Percentiles rank a stretch among this genome's conserved stretches.
phyloP scores from a whole-genome alignment of 805 yeast species.

The Ogataea haglerorum region DNA sequence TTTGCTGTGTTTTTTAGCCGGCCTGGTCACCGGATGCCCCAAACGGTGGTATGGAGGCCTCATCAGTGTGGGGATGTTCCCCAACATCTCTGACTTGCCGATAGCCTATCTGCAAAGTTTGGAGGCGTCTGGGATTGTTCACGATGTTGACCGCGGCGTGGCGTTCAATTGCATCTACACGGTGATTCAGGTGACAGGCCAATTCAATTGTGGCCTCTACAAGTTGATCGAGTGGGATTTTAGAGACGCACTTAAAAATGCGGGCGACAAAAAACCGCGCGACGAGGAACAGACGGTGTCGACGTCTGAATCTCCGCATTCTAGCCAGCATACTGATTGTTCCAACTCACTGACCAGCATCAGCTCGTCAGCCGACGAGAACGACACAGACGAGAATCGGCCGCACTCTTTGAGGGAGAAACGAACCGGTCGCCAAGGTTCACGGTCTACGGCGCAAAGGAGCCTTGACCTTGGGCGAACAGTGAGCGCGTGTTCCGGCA shows the following conservation, averaged over 20 bases:
- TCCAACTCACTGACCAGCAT: slow-evolving; percentile 8
- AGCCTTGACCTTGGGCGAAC: slow-evolving; percentile 5
- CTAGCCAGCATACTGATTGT: slow-evolving; percentile 6
- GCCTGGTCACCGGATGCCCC: slow-evolving; percentile 57
- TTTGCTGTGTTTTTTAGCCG: slow-evolving; percentile 37
- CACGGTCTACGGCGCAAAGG: neutral
- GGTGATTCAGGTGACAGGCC: slow-evolving; percentile 61
- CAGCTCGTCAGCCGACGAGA: slow-evolving; percentile 10
- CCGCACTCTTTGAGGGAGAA: slow-evolving; percentile 4
- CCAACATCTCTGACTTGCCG: slow-evolving; percentile 80
- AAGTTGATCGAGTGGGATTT: slow-evolving; percentile 71
- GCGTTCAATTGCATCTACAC: slow-evolving; percentile 80
- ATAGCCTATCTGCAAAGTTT: slow-evolving; percentile 78
- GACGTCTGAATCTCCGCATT: slow-evolving; percentile 6
- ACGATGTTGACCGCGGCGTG: slow-evolving; percentile 66
- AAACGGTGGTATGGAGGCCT: slow-evolving; percentile 71
- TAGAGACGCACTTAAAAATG: slow-evolving; percentile 28
- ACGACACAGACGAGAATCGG: slow-evolving; percentile 1
- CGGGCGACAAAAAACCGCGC: slow-evolving; percentile 25
- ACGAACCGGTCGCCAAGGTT: neutral
- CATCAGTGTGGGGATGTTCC: slow-evolving; percentile 67
- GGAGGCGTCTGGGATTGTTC: slow-evolving; percentile 58
- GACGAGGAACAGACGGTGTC: slow-evolving; percentile 21
- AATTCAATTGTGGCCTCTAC: slow-evolving; percentile 76
- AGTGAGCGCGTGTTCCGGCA: slow-evolving; percentile 9